Conservation (phyloP, 2,329 filamentous ascomycete species). For the Pseudodiploospora longispora region DNA sequence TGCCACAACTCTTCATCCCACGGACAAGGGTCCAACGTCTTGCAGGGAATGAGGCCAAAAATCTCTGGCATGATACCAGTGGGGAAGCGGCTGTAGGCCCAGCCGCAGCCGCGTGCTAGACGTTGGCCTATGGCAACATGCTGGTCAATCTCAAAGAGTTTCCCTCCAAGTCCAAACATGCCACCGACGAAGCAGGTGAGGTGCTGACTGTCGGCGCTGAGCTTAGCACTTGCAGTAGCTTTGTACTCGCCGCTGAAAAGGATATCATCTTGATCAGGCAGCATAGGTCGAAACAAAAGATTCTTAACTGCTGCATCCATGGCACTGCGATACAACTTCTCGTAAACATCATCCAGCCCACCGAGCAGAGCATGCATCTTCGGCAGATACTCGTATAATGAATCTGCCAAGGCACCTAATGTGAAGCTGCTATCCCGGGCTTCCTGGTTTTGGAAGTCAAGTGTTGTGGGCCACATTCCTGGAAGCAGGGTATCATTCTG, state of each 20-base stretch:
- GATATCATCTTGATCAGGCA: conserved; percentile 52
- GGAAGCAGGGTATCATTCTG: conserved; percentile 65
- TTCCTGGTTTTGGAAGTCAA: conserved; percentile 52
- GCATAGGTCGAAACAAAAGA: conserved; percentile 64
- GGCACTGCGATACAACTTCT: conserved; percentile 55
- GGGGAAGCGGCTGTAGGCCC: conserved; percentile 47
- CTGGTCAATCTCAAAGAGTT: conserved; percentile 43
- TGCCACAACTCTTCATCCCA: conserved; percentile 24
- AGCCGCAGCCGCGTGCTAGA: conserved; percentile 47
- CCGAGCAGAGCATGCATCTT: conserved; percentile 60
- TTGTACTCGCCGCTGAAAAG: conserved; percentile 33
- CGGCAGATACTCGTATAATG: conserved; percentile 53
- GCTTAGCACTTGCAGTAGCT: conserved; percentile 11
- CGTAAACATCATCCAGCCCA: conserved; percentile 53
- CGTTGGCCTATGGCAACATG: conserved; percentile 41
- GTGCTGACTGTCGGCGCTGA: conserved; percentile 23
- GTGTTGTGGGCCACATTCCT: conserved; percentile 64
- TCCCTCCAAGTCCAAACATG: conserved; percentile 58
- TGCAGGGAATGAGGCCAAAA: conserved; percentile 38
- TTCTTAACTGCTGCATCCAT: conserved; percentile 54
- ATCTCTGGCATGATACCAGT: conserved; percentile 53
- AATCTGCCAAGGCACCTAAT: conserved; percentile 47
- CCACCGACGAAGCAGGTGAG: conserved; percentile 58
- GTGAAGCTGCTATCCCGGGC: conserved; percentile 38
- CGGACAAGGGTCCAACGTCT: conserved; percentile 23